phyloP scores from a whole-genome alignment of 106 monocot genomes.

The Iris macrosiphon region DNA sequence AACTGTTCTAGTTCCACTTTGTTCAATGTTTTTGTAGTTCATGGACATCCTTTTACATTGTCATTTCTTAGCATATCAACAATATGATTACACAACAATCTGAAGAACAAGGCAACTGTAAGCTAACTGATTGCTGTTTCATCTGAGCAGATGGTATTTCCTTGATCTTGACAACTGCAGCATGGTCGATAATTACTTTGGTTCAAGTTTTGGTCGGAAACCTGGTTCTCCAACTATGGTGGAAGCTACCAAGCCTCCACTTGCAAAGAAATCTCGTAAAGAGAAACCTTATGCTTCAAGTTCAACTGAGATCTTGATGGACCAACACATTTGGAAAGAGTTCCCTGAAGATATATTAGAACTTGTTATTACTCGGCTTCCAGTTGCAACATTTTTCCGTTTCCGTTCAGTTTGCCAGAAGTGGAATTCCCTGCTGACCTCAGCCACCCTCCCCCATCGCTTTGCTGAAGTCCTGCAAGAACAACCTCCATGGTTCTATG shows the following conservation, averaged over 20 bases:
- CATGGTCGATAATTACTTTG: slow-evolving; percentile 18
- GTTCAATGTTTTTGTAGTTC: too few species aligned
- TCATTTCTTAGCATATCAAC: not conserved
- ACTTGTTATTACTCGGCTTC: slow-evolving; percentile 47
- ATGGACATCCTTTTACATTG: too few species aligned
- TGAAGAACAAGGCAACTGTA: not conserved
- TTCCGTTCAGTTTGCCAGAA: slow-evolving; percentile 57
- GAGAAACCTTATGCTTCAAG: slow-evolving; percentile 5
- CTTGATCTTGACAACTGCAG: slow-evolving; percentile 15
- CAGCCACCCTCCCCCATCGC: slow-evolving; percentile 32
- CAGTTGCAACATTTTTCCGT: slow-evolving; percentile 42
- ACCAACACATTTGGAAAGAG: slow-evolving; percentile 44
- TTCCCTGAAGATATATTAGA: slow-evolving; percentile 61
- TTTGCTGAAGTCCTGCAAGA: slow-evolving; percentile 18
- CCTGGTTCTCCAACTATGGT: slow-evolving; percentile 12
- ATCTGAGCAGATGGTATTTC: slow-evolving; percentile 24
- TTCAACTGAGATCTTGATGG: slow-evolving; percentile 30
- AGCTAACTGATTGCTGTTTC: not conserved
- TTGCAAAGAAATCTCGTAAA: slow-evolving; percentile 24
- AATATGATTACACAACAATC: too few species aligned
- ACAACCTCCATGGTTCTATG: slow-evolving; percentile 50
- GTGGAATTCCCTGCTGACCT: slow-evolving; percentile 43
- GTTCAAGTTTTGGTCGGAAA: slow-evolving; percentile 1
- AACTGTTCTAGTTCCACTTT: too few species aligned
- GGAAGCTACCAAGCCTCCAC: slow-evolving; percentile 23